Conservation (phyloP, 805 yeast species). For the Tetrapisispora phaffii region DNA sequence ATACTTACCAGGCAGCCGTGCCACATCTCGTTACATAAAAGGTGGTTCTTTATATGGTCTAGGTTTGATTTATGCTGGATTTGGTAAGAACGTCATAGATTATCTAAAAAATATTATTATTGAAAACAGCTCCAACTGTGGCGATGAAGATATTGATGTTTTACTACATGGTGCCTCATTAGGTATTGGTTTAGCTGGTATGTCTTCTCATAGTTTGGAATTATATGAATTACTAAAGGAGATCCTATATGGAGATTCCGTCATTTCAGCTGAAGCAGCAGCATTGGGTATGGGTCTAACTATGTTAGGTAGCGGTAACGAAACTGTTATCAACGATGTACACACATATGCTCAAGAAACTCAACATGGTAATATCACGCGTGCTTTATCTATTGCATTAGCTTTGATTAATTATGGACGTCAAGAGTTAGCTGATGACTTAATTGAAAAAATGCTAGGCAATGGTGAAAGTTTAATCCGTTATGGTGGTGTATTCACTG, state of each 20-base stretch:
- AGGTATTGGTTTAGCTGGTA: conserved; percentile 93
- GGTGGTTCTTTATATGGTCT: conserved; percentile 93
- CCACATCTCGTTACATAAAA: conserved; percentile 63
- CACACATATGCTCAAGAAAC: conserved; percentile 87
- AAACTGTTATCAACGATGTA: conserved; percentile 66
- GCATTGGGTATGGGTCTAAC: conserved; percentile 93
- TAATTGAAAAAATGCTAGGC: conserved; percentile 53
- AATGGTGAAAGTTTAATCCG: conserved; percentile 80
- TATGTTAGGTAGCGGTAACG: conserved; percentile 83
- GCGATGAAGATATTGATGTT: conserved; percentile 65
- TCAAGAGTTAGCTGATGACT: conserved; percentile 67
- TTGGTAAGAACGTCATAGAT: conserved; percentile 77
- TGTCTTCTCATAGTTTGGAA: conserved; percentile 72
- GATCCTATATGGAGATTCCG: conserved; percentile 81
- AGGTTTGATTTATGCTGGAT: conserved; percentile 92
- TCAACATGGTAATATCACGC: conserved; percentile 87
- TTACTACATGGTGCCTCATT: conserved; percentile 91
- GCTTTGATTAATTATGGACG: conserved; percentile 80
- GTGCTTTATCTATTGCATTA: conserved; percentile 86
- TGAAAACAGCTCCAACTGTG: conserved; percentile 49
- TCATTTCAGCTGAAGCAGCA: conserved; percentile 92
- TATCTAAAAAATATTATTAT: conserved; percentile 65
- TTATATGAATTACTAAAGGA: conserved; percentile 76
- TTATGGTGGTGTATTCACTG: conserved; percentile 91
- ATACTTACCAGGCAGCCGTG: conserved; percentile 68